These are phyloP conservation scores for Kuraishia hungarica DNA, from an alignment of 805 yeast genomes.

Conservation along the genomic window DNA sequence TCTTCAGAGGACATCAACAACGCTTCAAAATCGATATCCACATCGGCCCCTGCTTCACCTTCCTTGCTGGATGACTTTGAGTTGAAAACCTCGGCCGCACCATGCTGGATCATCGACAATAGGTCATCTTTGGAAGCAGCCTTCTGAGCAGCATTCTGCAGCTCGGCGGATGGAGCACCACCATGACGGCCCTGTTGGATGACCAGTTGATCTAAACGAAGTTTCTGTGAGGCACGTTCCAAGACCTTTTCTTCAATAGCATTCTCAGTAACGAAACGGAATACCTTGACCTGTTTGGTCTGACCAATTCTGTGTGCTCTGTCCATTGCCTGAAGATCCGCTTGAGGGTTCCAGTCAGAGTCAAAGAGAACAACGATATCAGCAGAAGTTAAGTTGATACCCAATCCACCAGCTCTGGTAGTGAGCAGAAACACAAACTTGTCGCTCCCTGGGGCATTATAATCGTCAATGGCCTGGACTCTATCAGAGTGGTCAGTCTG, in stretches of 20 bases:
- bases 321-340: slow-evolving; percentile 85
- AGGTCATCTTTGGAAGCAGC: slow-evolving; percentile 60
- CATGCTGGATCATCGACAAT: slow-evolving; percentile 75
- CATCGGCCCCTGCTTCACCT: slow-evolving; percentile 22
- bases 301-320: slow-evolving; percentile 87
- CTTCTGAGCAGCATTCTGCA: slow-evolving; percentile 26
- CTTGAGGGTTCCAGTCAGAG: slow-evolving; percentile 88
- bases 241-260: slow-evolving; percentile 95
- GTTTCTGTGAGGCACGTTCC: slow-evolving; percentile 92
- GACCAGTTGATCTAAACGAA: slow-evolving; percentile 87
- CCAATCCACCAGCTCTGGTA: slow-evolving; percentile 87
- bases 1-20: slow-evolving; percentile 52
- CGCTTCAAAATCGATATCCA: slow-evolving; percentile 53
- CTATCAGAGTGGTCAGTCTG: slow-evolving; percentile 75
- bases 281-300: slow-evolving; percentile 88
- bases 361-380: slow-evolving; percentile 70
- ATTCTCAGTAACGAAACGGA: slow-evolving; percentile 87
- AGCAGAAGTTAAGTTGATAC: slow-evolving; percentile 76
- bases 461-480: slow-evolving; percentile 76
- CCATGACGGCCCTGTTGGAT: slow-evolving; percentile 73
- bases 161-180: slow-evolving; percentile 19
- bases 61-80: slow-evolving; percentile 16
- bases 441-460: slow-evolving; percentile 68
- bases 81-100: slow-evolving; percentile 59
- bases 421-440: slow-evolving; percentile 72